A percentile compares a stretch with the other conserved stretches of the same genome.
Conservation (phyloP, 2,329 filamentous ascomycete genomes). For the Curvularia hawaiiensis region DNA sequence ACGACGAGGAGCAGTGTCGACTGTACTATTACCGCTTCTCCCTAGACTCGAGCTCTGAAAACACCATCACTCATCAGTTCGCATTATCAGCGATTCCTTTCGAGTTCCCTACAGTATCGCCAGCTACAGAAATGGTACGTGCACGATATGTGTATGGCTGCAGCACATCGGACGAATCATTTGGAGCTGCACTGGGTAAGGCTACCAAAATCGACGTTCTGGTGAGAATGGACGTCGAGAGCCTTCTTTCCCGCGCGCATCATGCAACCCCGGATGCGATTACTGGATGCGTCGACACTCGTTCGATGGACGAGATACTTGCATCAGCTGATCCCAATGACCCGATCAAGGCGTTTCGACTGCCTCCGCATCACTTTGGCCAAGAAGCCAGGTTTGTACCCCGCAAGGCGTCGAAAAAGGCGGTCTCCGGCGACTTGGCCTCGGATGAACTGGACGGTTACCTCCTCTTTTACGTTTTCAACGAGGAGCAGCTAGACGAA, state of each 20-base stretch:
- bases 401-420: conserved; percentile 16
- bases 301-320: conserved; percentile 60
- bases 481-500: conserved; percentile 67
- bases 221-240: conserved; percentile 63
- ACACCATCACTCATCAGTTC: conserved; percentile 64
- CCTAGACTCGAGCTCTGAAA: conserved; percentile 44
- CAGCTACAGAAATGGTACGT: conserved; percentile 60
- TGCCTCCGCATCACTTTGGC: conserved; percentile 66
- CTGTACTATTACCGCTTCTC: conserved; percentile 72
- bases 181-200: conserved; percentile 65
- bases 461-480: conserved; percentile 71
- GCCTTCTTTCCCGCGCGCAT: conserved; percentile 61
- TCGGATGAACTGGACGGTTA: conserved; percentile 68
- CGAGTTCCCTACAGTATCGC: conserved; percentile 68
- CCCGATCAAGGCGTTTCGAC: conserved; percentile 65
- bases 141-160: conserved; percentile 71
- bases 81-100: conserved; percentile 68
- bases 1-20: conserved; percentile 69
- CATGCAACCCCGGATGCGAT: conserved; percentile 54
- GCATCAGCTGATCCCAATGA: conserved; percentile 51
- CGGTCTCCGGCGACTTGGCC: conserved; percentile 2
- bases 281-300: conserved; percentile 66
- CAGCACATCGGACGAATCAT: conserved; percentile 62
- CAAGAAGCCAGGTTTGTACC: conserved; percentile 72
- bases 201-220: conserved; percentile 70